Conservation (phyloP, 495 filamentous ascomycete species). For the Podospora fimiseda region DNA sequence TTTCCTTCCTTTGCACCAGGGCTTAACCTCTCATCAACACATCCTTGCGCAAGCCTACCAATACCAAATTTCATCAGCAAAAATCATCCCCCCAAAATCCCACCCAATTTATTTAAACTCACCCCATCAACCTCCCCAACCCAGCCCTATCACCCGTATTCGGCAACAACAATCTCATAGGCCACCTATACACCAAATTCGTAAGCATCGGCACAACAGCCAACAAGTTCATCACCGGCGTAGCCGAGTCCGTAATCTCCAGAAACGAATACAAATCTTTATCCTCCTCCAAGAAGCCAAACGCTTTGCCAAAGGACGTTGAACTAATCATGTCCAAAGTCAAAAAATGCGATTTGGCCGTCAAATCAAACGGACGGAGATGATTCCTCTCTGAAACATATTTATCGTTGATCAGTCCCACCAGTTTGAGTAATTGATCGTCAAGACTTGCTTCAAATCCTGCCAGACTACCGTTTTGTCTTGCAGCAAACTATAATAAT, state of each 20-base stretch:
- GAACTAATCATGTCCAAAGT: slow-evolving; percentile 46
- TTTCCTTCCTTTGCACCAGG: slow-evolving; percentile 9
- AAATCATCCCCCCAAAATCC: no score
- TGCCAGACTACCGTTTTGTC: slow-evolving; percentile 33
- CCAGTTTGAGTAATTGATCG: slow-evolving; percentile 39
- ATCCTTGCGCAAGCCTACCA: slow-evolving; percentile 10
- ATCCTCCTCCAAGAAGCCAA: slow-evolving; percentile 43
- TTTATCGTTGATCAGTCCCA: slow-evolving; percentile 35
- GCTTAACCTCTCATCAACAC: slow-evolving; percentile 15
- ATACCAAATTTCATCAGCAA: slow-evolving; percentile 1
- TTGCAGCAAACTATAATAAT: slow-evolving; percentile 15
- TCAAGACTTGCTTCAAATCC: slow-evolving; percentile 42
- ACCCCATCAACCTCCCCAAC: slow-evolving; percentile 25
- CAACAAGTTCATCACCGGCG: slow-evolving; percentile 24
- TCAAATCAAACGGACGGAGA: slow-evolving; percentile 37
- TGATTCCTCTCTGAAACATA: slow-evolving; percentile 46
- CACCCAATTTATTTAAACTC: no score
- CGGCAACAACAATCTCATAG: slow-evolving; percentile 15
- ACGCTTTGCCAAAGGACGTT: slow-evolving; percentile 45
- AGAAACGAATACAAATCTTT: slow-evolving; percentile 46
- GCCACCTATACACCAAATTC: slow-evolving; percentile 28
- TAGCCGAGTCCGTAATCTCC: slow-evolving; percentile 27
- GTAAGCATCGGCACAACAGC: slow-evolving; percentile 25
- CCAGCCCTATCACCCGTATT: slow-evolving; percentile 20
- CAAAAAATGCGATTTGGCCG: slow-evolving; percentile 38